These are phyloP conservation scores for Colletotrichum theobromicola DNA, from an alignment of 2,329 filamentous ascomycete species.

Conservation along the genomic window DNA sequence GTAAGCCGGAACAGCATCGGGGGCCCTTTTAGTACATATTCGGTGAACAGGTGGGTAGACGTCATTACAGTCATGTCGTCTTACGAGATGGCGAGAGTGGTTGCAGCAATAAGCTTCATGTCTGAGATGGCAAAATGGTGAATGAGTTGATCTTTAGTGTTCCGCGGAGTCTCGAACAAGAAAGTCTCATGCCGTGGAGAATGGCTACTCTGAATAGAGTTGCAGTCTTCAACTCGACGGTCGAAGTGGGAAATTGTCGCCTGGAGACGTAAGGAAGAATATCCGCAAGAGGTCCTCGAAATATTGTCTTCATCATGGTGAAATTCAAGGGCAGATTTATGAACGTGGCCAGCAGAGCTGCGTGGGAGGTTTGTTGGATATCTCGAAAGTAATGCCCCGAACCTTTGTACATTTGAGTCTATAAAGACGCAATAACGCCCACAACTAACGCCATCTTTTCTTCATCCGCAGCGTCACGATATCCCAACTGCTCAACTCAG, in stretches of 20 bases:
- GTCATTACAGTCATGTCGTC: not conserved
- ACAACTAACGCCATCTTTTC: not conserved
- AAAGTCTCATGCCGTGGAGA: not conserved
- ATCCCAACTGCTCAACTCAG: not conserved
- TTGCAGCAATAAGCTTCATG: not conserved
- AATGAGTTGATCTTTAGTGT: not conserved
- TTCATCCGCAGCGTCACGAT: not conserved
- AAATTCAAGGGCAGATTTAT: not conserved
- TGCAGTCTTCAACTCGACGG: not conserved
- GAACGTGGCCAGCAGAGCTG: too few relatives aligned
- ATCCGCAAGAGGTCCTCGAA: not conserved
- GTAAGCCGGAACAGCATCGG: not conserved
- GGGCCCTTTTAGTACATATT: not conserved
- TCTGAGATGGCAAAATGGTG: not conserved
- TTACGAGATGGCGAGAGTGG: not conserved
- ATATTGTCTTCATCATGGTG: not conserved
- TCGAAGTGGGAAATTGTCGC: not conserved
- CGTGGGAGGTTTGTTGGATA: too few relatives aligned
- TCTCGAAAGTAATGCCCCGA: not conserved
- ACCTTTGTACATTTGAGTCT: not conserved
- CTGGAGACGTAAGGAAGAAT: not conserved
- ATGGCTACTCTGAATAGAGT: not conserved
- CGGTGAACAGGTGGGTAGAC: not conserved
- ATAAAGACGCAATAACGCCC: not conserved
- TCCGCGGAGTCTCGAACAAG: not conserved